phyloP scores from a whole-genome alignment of 495 filamentous ascomycete genomes.

The Arthonia radiata region DNA sequence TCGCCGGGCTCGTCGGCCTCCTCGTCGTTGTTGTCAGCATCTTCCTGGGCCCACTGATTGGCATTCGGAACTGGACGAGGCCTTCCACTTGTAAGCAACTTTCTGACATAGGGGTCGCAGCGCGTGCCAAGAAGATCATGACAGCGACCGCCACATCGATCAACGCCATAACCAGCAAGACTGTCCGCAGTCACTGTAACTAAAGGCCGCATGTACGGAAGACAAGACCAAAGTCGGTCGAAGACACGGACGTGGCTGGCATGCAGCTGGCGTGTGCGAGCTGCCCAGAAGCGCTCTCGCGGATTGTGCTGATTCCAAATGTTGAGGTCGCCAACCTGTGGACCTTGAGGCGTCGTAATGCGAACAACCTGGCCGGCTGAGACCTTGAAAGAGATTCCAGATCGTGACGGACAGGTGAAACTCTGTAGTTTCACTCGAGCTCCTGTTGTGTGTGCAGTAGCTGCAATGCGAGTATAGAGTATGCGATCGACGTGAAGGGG shows the following conservation, averaged over 20 bases:
- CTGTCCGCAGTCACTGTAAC: conserved; percentile 46
- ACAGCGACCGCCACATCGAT: conserved; percentile 27
- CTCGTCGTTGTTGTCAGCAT: not conserved
- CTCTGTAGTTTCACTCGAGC: conserved; percentile 12
- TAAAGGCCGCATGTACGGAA: conserved; percentile 53
- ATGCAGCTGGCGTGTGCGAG: conserved; percentile 53
- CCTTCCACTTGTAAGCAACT: no score
- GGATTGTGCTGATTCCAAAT: conserved; percentile 56
- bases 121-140: conserved; percentile 58
- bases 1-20: conserved; percentile 40
- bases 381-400: conserved; percentile 37
- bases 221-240: conserved; percentile 50
- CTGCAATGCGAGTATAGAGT: conserved; percentile 14
- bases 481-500: conserved; percentile 19
- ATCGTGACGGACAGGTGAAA: conserved; percentile 29
- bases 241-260: conserved; percentile 41
- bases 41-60: no score
- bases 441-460: conserved; percentile 12
- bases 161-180: conserved; percentile 26
- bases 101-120: conserved; percentile 40
- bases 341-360: conserved; percentile 46
- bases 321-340: conserved; percentile 64
- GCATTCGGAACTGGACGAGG: no score
- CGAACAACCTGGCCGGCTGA: conserved; percentile 36
- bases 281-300: conserved; percentile 56